Evolutionary conservation across 2,329 filamentous ascomycete species (phyloP), one percentile per base, ranked within the genome.

Genomic region (Trichoderma polysporum): DNA sequence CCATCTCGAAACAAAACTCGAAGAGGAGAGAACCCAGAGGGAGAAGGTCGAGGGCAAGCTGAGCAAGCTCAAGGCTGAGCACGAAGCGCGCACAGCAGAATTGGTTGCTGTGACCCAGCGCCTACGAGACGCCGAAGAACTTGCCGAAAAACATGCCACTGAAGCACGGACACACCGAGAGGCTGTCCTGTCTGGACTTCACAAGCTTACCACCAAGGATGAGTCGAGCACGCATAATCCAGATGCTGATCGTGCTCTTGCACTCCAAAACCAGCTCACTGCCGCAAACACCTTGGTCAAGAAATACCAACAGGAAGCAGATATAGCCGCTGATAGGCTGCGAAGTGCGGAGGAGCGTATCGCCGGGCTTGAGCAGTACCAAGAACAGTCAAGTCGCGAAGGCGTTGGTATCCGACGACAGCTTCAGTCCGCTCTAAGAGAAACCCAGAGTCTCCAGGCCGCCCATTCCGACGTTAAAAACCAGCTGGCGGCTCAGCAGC

Each of bases 371-470:
- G 95, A 99, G 78, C 92, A 93, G 31, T 98, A 98, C 77, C 95
- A 99, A 79, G 95, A 99, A 76, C 95, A 99, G 79, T 91, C 94
- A 4, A 98, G 94, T 78, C 88, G 95, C 52, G 96, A 99, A 78
- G 93, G 93, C 57, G 88, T 99, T 64, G 88, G 90, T 39, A 93
- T 98, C 71, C 89, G 95, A 64, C 90, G 95, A 75, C 94, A 98
- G 75, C 85, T 99, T 62, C 95, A 98, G 76, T 85, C 88, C 29
- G 89, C 92, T 4, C 84, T 97, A 77, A 90, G 90, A 70, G 94
- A 99, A 67, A 89, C 90, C 15, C 93, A 97, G 76, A 84, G 86
- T n/a, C 83, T 96, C 29, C 91, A 93, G 71, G 87, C 91, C 37
- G 87, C 91, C 68, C 95, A 94, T 78, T 85, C 90, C 1, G 93